Evolutionary conservation across 2,329 filamentous ascomycete species (phyloP), one percentile per base, ranked within the genome.

Genomic region (Zasmidium angulare): DNA sequence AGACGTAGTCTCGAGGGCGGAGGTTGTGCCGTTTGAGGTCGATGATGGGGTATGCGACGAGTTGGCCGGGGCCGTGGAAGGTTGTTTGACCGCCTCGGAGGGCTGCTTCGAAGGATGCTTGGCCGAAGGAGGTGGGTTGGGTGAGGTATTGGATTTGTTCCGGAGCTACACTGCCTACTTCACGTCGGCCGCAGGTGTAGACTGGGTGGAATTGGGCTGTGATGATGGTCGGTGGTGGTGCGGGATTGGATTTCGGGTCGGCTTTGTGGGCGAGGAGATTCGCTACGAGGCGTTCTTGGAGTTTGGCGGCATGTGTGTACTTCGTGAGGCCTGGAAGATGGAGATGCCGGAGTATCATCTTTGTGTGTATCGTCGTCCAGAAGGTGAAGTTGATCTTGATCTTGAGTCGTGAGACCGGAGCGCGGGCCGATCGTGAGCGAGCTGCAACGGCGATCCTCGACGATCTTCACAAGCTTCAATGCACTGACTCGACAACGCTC

Each of bases 21-120:
- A 95, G 78, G 0, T 78, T 77, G 65, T 91, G 84, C 11, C 84
- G 81, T 56, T 85, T 85, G 58, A 98, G 82, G 74, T 96, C 91
- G n/a, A 96, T 74, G 53, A 97, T 85, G 2, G 93, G 91, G 80
- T 96, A 99, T n/a, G 93, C 86, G 36, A 97, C 90, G 51, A 96
- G 78, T 74, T 99, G 95, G 0, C 93, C 93, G 0, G 93, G 95
- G 0, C 93, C 95, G 73, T 99, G 95, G 78, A 96, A 98, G 2
- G 95, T 98, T 0, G 91, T 93, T 65, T 96, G 86, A 0, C 95
- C 95, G 62, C 95, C 95, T 56, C 95, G 87, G n/a, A 86, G 83
- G 14, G 90, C 89, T 68, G 87, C 82, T 47, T 85, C 76, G 67
- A 95, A 85, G n/a, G 84, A 79, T 2, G 88, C 89, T 23, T 72